These are phyloP conservation scores for Leucogyrophana mollusca DNA, from an alignment of 768 basidiomycete genomes.

Conservation along the genomic window DNA sequence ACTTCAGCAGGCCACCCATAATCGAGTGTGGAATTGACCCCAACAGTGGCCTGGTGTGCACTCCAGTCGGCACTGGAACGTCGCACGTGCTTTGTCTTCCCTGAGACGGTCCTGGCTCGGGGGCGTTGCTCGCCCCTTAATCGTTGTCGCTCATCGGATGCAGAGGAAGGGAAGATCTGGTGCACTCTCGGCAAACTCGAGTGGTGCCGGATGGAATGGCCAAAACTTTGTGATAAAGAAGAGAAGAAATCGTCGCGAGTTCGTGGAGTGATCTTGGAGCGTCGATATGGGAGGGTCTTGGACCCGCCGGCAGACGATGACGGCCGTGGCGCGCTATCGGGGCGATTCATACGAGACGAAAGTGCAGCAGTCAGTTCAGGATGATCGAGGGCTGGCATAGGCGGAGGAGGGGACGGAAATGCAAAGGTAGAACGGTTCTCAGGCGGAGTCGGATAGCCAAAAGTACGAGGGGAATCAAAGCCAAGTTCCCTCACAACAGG, in stretches of 20 bases:
- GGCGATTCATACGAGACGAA: slow-evolving; percentile 18
- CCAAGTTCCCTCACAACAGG: slow-evolving; percentile 20
- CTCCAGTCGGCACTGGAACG: slow-evolving; percentile 60
- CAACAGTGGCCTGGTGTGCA: slow-evolving; percentile 43
- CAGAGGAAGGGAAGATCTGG: slow-evolving; percentile 15
- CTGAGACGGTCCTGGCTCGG: slow-evolving; percentile 29
- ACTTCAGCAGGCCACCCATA: slow-evolving; percentile 59
- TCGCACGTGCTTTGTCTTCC: slow-evolving; percentile 37
- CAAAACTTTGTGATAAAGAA: slow-evolving; percentile 23
- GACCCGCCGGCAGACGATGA: slow-evolving; percentile 18
- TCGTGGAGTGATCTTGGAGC: slow-evolving; percentile 5
- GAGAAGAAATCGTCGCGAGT: slow-evolving; percentile 17
- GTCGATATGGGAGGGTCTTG: slow-evolving; percentile 19
- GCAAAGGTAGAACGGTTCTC: slow-evolving; percentile 19
- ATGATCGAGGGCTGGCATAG: slow-evolving; percentile 54
- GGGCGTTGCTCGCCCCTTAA: slow-evolving; percentile 2
- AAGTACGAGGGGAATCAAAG: slow-evolving; percentile 39
- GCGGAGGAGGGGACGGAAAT: slow-evolving; percentile 41
- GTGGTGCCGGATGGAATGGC: slow-evolving; percentile 24
- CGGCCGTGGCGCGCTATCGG: slow-evolving; percentile 4
- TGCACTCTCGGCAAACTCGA: slow-evolving; percentile 27
- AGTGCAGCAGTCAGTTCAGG: slow-evolving; percentile 26
- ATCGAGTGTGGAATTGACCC: slow-evolving; percentile 25
- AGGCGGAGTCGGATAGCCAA: slow-evolving; percentile 37
- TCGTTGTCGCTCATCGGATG: slow-evolving; percentile 8